Evolutionary conservation across 768 basidiomycete species (phyloP), one percentile per base, ranked within the genome.

Genomic region (Boletellus ananas): DNA sequence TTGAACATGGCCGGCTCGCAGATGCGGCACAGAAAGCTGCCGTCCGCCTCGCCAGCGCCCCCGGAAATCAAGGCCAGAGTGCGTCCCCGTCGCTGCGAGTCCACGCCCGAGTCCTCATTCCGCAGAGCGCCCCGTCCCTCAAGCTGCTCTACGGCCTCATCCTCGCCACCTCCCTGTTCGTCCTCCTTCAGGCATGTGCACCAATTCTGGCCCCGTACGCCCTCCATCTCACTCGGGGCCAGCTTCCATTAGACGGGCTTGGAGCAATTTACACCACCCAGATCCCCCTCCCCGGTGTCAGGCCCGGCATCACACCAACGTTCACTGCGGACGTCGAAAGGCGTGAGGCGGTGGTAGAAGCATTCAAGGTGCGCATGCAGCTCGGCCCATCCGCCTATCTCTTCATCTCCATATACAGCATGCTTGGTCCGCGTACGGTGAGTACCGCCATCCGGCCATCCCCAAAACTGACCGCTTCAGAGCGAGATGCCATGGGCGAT

Each of bases 361-460:
- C 94, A 0, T 92, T 94, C 75, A 81, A 79, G 74, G 90, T 91
- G 55, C 57, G 78, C 63, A 1, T 34, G 3, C 33, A 44, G 34
- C 10, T 51, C 38, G 23, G n/a, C 21, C 16, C 16, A 51, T 45
- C 18, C 20, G 13, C 21, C 21, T 16, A 16, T 37, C 41, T 34
- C 9, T 48, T 57, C 45, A 58, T 54, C 49, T 52, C 39, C 43
- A 49, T 58, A 49, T 55, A 34, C 59, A 94, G 91, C 80, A 92
- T 67, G 89, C 90, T 20, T 94, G 91, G 90, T 65, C 60, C 51
- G 87, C 90, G 25, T 94, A 94, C 62, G 90, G 90, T 90, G 53
- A 23, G 58, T 13, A 46, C 73, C 67, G 51, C 17, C 7, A n/a
- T 40, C 7, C 43, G 31, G 17, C 45, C 8, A 35, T 12, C 42